Conservation (phyloP, 164 flowering plant genomes). For the Chimonanthus praecox region DNA sequence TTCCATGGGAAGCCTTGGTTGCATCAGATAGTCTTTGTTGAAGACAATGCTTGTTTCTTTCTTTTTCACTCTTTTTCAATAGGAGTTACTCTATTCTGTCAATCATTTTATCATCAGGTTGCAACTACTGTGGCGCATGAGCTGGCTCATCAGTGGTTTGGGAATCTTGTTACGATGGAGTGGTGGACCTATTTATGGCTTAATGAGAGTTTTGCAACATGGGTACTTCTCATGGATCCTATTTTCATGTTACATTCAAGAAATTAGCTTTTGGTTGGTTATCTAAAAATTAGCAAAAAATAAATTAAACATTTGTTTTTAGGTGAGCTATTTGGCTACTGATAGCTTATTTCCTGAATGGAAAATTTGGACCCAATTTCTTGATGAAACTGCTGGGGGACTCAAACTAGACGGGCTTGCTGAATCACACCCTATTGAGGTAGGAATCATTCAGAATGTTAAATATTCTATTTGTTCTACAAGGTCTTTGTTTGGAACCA, state of each 20-base stretch:
- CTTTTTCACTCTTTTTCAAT: background rate
- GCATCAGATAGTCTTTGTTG: too few relatives aligned
- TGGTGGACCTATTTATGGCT: constrained; percentile 99
- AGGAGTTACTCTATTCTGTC: background rate
- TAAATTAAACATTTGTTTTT: constrained; percentile 6
- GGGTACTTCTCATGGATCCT: constrained; percentile 47
- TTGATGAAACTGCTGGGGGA: constrained; percentile 73
- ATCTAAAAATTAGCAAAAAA: background rate
- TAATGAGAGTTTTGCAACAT: constrained; percentile 98
- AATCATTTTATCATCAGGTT: constrained; percentile 40
- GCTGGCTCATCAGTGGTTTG: constrained; percentile 99
- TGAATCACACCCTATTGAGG: constrained; percentile 99
- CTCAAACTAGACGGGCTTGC: constrained; percentile 85
- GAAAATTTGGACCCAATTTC: constrained; percentile 98
- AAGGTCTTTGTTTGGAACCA: background rate
- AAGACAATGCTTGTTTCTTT: background rate
- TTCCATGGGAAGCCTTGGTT: too few relatives aligned
- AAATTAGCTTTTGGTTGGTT: background rate
- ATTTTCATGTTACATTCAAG: background rate
- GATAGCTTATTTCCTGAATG: constrained; percentile 93
- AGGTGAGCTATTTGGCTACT: constrained; percentile 92
- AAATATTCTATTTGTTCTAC: background rate
- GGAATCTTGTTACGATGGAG: constrained; percentile 99
- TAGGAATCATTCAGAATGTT: constrained; percentile 9
- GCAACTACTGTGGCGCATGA: constrained; percentile 95